Conservation (phyloP, 1,284 basidiomycete genomes). For the Phellopilus nigrolimitatus region DNA sequence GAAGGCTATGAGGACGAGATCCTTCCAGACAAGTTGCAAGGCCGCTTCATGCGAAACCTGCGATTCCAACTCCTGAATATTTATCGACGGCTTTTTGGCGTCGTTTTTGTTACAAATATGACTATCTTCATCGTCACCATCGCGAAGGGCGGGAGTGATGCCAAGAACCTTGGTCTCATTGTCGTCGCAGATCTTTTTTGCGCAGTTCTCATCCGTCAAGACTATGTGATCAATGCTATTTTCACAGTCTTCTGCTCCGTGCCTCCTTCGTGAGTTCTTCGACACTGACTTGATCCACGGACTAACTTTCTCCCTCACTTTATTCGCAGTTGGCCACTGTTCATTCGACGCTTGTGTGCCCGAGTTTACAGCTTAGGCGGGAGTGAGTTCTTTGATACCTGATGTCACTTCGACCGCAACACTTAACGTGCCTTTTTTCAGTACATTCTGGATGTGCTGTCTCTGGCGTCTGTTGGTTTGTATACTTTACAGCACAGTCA, state of each 20-base stretch:
- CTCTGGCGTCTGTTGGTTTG: constrained; percentile 49
- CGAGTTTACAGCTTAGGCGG: constrained; percentile 55
- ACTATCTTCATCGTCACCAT: constrained; percentile 24
- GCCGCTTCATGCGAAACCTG: constrained; percentile 23
- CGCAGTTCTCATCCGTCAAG: constrained; percentile 34
- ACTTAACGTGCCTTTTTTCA: constrained; percentile 20
- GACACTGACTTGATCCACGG: constrained; percentile 29
- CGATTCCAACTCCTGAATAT: constrained; percentile 25
- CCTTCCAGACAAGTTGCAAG: constrained; percentile 24
- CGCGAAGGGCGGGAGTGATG: constrained; percentile 19
- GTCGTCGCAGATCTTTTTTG: constrained; percentile 35
- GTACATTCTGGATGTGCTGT: constrained; percentile 53
- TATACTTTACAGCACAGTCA: constrained; percentile 44
- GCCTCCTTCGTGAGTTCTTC: constrained; percentile 29
- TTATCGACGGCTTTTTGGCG: constrained; percentile 25
- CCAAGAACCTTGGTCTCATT: constrained; percentile 29
- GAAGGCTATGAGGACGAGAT: constrained; percentile 24
- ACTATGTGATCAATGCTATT: constrained; percentile 34
- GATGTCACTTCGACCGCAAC: constrained; percentile 7
- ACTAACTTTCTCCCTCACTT: constrained; percentile 12
- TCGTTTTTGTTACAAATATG: constrained; percentile 26
- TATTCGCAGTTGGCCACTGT: constrained; percentile 44
- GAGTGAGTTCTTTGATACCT: constrained; percentile 26
- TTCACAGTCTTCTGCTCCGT: constrained; percentile 31
- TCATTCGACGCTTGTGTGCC: constrained; percentile 45